These are phyloP conservation scores for Whalleya microplaca DNA, from an alignment of 2,329 filamentous ascomycete genomes.

Conservation along the genomic window DNA sequence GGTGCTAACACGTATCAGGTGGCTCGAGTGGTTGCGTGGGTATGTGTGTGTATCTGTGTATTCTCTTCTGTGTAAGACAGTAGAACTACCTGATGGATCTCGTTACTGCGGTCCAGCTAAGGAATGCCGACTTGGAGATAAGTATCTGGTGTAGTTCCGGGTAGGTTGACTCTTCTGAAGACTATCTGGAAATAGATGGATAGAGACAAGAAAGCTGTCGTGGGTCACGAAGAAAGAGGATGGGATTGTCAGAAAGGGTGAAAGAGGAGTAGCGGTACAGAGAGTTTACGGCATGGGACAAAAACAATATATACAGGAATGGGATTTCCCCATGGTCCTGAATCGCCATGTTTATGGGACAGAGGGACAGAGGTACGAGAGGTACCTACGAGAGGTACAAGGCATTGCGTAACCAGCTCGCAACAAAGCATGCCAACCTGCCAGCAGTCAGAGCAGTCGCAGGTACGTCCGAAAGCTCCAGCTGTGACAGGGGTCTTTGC, in stretches of 20 bases:
- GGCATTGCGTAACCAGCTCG: slow-evolving; percentile 14
- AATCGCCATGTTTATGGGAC: slow-evolving; percentile 16
- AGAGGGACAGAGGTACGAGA: too few species aligned
- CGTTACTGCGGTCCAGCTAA: not conserved
- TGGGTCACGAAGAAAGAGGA: not conserved
- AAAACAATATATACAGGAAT: slow-evolving; percentile 20
- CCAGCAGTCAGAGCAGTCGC: too few species aligned
- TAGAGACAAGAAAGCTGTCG: not conserved
- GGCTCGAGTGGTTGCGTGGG: not conserved
- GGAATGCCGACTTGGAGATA: slow-evolving; percentile 7
- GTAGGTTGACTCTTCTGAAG: not conserved
- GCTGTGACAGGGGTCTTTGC: slow-evolving; percentile 23
- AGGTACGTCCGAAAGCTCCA: slow-evolving; percentile 15
- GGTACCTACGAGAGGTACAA: slow-evolving; percentile 16
- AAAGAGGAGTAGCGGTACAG: not conserved
- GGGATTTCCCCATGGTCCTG: slow-evolving; percentile 16
- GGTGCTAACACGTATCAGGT: not conserved
- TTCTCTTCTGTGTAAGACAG: not conserved
- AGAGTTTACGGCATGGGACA: slow-evolving; percentile 5
- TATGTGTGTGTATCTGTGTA: not conserved
- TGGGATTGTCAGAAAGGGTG: not conserved
- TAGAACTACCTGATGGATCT: not conserved
- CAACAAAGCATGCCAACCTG: slow-evolving; percentile 8
- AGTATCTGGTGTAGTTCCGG: not conserved
- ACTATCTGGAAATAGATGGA: slow-evolving; percentile 4